Conservation (phyloP, 163 green algal genomes). For the Scenedesmus sp. region DNA sequence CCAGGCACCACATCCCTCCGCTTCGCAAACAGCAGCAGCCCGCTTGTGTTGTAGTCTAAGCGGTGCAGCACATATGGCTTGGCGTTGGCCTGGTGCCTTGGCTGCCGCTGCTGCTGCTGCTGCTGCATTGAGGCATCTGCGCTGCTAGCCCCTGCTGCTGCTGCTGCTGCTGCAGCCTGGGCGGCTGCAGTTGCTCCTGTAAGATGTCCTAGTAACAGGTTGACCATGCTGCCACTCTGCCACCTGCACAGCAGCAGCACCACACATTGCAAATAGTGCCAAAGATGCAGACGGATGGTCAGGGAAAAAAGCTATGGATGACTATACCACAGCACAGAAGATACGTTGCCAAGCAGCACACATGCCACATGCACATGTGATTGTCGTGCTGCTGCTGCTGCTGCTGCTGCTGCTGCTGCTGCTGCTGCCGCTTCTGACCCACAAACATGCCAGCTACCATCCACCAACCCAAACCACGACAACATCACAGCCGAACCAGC, state of each 20-base stretch:
- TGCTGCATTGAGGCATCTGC: not conserved
- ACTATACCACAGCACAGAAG: too few relatives aligned
- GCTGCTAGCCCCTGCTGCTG: too few relatives aligned
- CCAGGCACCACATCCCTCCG: conserved; percentile 48
- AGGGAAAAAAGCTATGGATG: too few relatives aligned
- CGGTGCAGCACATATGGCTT: conserved; percentile 69
- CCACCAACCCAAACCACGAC: too few relatives aligned
- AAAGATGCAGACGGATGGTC: not conserved
- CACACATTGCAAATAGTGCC: not conserved
- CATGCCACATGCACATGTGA: too few relatives aligned
- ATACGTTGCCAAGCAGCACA: too few relatives aligned
- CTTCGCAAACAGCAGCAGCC: conserved; percentile 74
- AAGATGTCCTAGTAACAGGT: conserved; percentile 45
- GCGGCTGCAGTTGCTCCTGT: not conserved
- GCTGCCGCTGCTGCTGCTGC: conserved; percentile 31
- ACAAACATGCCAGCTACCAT: too few relatives aligned
- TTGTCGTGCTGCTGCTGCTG: too few relatives aligned
- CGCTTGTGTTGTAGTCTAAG: conserved; percentile 72
- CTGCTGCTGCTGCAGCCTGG: conserved; percentile 10
- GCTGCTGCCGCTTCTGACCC: too few relatives aligned
- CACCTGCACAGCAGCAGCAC: conserved; percentile 11
- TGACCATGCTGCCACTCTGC: conserved; percentile 55
- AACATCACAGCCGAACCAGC: too few relatives aligned
- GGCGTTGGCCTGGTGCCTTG: not conserved
- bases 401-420: too few relatives aligned